Evolutionary conservation across 75 land plant species (phyloP).

Genomic region (Picea glauca): DNA sequence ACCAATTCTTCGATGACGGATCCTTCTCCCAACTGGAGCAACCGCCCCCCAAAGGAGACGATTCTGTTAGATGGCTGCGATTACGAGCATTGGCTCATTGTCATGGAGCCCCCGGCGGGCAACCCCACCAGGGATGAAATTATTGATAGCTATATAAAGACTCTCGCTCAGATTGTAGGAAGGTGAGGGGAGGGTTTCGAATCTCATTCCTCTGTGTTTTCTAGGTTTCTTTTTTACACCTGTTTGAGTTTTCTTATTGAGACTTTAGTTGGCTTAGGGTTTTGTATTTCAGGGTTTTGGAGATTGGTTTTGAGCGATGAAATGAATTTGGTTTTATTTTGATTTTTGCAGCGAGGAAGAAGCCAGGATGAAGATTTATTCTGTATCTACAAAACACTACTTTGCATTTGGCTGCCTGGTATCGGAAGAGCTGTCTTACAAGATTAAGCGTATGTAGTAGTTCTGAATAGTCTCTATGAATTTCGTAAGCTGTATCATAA

Average conservation of each 20-base stretch:
- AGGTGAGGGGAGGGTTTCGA: conserved; percentile 17
- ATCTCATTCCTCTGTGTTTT: background rate
- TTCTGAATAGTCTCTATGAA: background rate
- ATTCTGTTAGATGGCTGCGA: conserved; percentile 49
- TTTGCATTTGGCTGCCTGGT: conserved; percentile 14
- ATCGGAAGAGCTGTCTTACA: conserved; percentile 10
- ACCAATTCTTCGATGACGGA: background rate
- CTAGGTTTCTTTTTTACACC: background rate
- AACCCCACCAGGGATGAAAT: conserved; percentile 28
- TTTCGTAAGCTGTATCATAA: background rate
- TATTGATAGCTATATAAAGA: conserved; percentile 32
- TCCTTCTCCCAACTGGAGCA: background rate
- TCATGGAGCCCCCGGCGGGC: conserved; percentile 33
- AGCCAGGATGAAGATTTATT: conserved; percentile 15
- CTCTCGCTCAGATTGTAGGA: conserved; percentile 23
- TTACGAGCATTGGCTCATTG: conserved; percentile 56
- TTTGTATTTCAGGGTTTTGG: background rate
- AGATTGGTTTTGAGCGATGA: background rate
- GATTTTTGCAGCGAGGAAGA: conserved; percentile 14
- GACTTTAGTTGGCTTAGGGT: background rate
- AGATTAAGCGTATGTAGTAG: conserved; percentile 1
- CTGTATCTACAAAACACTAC: conserved; percentile 17
- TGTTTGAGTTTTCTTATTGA: background rate
- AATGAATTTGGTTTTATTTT: background rate
- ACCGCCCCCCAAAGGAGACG: conserved; percentile 23